Percentiles rank a stretch among this genome's conserved stretches.
phyloP scores from a whole-genome alignment of 768 basidiomycete species.

The Steccherinum ochraceum region DNA sequence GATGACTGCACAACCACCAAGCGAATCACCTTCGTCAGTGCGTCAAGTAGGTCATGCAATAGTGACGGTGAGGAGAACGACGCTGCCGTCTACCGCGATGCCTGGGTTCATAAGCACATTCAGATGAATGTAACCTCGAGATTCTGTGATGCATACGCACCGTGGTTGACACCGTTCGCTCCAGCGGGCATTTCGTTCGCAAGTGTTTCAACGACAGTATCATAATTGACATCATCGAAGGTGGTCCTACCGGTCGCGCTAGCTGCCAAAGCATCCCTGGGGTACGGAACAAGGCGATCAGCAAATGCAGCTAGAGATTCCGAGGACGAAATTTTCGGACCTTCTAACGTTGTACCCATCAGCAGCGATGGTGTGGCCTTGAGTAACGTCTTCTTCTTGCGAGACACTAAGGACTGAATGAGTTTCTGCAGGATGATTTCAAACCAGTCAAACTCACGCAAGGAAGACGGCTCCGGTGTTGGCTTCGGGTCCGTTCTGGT shows the following conservation, averaged over 20 bases:
- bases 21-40: background rate
- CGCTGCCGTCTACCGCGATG: conserved; percentile 55
- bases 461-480: conserved; percentile 48
- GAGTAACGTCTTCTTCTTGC: conserved; percentile 33
- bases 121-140: background rate
- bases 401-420: conserved; percentile 34
- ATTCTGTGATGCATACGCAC: conserved; percentile 20
- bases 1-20: too few relatives aligned
- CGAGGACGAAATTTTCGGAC: conserved; percentile 16
- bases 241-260: conserved; percentile 31
- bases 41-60: conserved; percentile 18
- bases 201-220: conserved; percentile 35
- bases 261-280: conserved; percentile 33
- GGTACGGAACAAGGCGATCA: background rate
- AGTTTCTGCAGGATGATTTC: background rate
- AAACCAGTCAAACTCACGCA: conserved; percentile 32
- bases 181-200: conserved; percentile 49
- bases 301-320: background rate
- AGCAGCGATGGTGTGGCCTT: conserved; percentile 37
- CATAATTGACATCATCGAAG: conserved; percentile 40
- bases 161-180: conserved; percentile 39
- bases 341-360: conserved; percentile 47
- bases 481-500: conserved; percentile 52
- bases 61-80: conserved; percentile 47
- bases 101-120: conserved; percentile 29